These are phyloP conservation scores for Botryotinia convoluta DNA, from an alignment of 2,329 filamentous ascomycete genomes.

Conservation along the genomic window DNA sequence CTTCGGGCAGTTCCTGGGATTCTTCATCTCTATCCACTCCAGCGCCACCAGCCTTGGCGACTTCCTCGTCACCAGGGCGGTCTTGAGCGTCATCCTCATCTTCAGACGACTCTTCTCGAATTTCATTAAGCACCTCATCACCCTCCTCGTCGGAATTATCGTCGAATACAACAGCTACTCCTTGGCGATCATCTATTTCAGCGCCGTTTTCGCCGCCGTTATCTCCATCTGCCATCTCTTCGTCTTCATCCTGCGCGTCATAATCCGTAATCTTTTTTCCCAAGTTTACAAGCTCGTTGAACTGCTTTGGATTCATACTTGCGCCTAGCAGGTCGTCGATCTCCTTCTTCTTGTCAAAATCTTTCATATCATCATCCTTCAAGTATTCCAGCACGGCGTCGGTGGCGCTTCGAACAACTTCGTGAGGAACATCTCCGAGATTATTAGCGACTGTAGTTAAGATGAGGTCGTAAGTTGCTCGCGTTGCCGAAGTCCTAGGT, in stretches of 20 bases:
- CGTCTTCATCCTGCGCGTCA: constrained; percentile 92
- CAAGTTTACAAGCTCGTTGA: constrained; percentile 93
- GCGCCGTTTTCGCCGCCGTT: constrained; percentile 65
- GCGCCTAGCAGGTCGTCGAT: constrained; percentile 90
- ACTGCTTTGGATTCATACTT: constrained; percentile 80
- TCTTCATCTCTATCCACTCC: constrained; percentile 50
- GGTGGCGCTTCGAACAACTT: constrained; percentile 88
- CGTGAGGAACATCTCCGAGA: constrained; percentile 88
- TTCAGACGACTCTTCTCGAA: constrained; percentile 83
- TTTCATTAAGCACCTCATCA: constrained; percentile 74
- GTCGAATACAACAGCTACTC: constrained; percentile 96
- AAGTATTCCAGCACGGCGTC: constrained; percentile 88
- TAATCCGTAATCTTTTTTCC: constrained; percentile 99
- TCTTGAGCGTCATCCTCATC: constrained; percentile 71
- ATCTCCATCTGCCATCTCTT: constrained; percentile 72
- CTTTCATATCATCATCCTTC: constrained; percentile 94
- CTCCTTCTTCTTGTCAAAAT: constrained; percentile 97
- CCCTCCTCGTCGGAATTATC: constrained; percentile 82
- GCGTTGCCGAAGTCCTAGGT: constrained; percentile 85
- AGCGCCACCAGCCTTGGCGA: constrained; percentile 50
- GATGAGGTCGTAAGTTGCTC: constrained; percentile 91
- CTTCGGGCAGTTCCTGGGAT: constrained; percentile 51
- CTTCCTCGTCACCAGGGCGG: constrained; percentile 49
- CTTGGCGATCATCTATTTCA: constrained; percentile 90
- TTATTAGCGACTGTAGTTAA: constrained; percentile 84